Evolutionary conservation across 228 moss, liverwort and hornwort genomes (phyloP).

Genomic region (Sphagnum fallax): DNA sequence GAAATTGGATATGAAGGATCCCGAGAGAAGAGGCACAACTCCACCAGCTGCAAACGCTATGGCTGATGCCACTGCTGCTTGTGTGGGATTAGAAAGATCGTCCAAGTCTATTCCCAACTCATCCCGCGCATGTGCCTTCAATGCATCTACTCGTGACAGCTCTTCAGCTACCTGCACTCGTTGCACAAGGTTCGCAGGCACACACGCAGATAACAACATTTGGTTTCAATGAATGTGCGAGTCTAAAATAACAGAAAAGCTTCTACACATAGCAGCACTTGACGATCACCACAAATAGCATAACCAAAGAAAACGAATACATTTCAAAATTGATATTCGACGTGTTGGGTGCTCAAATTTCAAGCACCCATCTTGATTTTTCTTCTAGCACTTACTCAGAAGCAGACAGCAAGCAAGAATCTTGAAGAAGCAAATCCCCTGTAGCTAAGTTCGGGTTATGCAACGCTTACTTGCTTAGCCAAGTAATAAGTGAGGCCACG

Average conservation of each 20-base stretch:
- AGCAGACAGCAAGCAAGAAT: too few relatives aligned
- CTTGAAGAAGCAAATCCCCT: too few relatives aligned
- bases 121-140: conserved; percentile 45
- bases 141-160: conserved; percentile 28
- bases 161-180: conserved; percentile 48
- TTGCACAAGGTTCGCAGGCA: too few relatives aligned
- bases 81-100: conserved; percentile 49
- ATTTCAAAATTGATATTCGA: not conserved
- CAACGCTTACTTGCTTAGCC: conserved; percentile 33
- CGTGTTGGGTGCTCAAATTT: not conserved
- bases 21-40: conserved; percentile 47
- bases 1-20: conserved; percentile 39
- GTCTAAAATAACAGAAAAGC: not conserved
- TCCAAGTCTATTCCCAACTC: conserved; percentile 53
- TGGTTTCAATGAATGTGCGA: too few relatives aligned
- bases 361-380: not conserved
- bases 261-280: not conserved
- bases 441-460: too few relatives aligned
- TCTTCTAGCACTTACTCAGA: too few relatives aligned
- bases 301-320: too few relatives aligned
- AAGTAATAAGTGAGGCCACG: conserved; percentile 49
- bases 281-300: too few relatives aligned
- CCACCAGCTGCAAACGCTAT: conserved; percentile 44
- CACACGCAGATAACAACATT: too few relatives aligned
- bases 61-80: conserved; percentile 53